These are phyloP conservation scores for Bonia amplexicaulis DNA, from an alignment of 176 grass and related monocot genomes.

Conservation along the genomic window DNA sequence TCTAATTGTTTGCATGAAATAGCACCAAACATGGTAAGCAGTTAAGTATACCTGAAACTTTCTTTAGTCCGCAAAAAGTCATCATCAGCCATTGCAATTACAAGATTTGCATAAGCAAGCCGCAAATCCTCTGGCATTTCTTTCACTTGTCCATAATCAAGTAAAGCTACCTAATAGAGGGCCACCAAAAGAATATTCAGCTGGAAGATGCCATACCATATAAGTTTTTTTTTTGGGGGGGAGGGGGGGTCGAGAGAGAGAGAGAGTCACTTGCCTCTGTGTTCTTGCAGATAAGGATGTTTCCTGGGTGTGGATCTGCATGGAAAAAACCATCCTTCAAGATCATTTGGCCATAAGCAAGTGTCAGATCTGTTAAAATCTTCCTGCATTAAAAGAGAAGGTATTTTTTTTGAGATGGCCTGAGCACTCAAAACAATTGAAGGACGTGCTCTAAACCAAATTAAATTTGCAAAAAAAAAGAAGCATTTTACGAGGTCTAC, in stretches of 20 bases:
- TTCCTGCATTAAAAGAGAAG: slow-evolving; percentile 65
- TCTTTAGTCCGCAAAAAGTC: slow-evolving; percentile 52
- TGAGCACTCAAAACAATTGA: not conserved
- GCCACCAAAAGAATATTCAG: slow-evolving; percentile 16
- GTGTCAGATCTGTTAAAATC: slow-evolving; percentile 85
- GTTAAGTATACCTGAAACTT: slow-evolving; percentile 58
- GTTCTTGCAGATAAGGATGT: slow-evolving; percentile 88
- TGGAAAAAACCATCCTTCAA: slow-evolving; percentile 98
- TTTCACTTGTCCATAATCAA: slow-evolving; percentile 99
- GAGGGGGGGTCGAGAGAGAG: not conserved
- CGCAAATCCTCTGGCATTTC: slow-evolving; percentile 81
- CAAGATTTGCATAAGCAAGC: slow-evolving; percentile 95
- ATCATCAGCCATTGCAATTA: slow-evolving; percentile 86
- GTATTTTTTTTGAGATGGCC: slow-evolving; percentile 12
- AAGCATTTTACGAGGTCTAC: not conserved
- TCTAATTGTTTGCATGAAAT: not conserved
- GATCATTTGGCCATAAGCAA: slow-evolving; percentile 99
- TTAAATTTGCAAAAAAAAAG: not conserved
- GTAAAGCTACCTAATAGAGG: slow-evolving; percentile 76
- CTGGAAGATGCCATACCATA: slow-evolving; percentile 6
- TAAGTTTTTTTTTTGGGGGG: not conserved
- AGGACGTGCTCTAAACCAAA: not conserved
- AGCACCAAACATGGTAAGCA: slow-evolving; percentile 5
- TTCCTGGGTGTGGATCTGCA: slow-evolving; percentile 99
- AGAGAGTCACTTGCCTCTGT: slow-evolving; percentile 58